These are phyloP conservation scores for sunflower (Helianthus annuus) DNA, from an alignment of 129 eudicot genomes.

Conservation along the genomic window DNA sequence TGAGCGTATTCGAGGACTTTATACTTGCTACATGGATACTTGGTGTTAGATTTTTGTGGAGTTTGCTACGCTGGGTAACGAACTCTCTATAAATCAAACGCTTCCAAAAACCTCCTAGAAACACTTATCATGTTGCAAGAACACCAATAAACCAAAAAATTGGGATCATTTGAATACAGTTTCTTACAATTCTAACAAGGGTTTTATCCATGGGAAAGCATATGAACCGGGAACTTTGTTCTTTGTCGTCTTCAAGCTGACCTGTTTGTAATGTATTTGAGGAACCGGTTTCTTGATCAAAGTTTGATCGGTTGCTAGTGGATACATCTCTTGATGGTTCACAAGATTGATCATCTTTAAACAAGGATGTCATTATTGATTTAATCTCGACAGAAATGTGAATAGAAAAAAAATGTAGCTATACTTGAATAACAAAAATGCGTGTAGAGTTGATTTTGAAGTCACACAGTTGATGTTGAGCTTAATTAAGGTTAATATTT, in stretches of 20 bases:
- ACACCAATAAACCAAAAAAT: no score
- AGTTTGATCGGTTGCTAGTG: conserved; percentile 28
- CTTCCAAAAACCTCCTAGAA: no score
- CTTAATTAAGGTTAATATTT: conserved; percentile 23
- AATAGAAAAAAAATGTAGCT: conserved; percentile 31
- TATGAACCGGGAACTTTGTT: conserved; percentile 24
- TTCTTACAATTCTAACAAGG: conserved; percentile 45
- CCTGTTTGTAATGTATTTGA: conserved; percentile 29
- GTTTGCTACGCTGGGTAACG: no score
- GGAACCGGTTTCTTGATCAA: conserved; percentile 51
- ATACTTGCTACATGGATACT: no score
- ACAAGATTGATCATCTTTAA: conserved; percentile 32
- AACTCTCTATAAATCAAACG: no score
- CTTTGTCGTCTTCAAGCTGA: conserved; percentile 16
- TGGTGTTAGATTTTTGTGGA: no score
- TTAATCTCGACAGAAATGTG: conserved; percentile 26
- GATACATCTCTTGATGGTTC: conserved; percentile 34
- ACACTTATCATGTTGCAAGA: no score
- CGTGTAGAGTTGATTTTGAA: conserved; percentile 27
- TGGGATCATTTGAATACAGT: background rate
- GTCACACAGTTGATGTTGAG: conserved; percentile 44
- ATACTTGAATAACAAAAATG: conserved; percentile 32
- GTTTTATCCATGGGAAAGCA: conserved; percentile 38
- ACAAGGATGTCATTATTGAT: conserved; percentile 44
- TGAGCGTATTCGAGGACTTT: no score